Evolutionary conservation across 106 monocot species (phyloP).

Genomic region (Gastrodia elata): DNA sequence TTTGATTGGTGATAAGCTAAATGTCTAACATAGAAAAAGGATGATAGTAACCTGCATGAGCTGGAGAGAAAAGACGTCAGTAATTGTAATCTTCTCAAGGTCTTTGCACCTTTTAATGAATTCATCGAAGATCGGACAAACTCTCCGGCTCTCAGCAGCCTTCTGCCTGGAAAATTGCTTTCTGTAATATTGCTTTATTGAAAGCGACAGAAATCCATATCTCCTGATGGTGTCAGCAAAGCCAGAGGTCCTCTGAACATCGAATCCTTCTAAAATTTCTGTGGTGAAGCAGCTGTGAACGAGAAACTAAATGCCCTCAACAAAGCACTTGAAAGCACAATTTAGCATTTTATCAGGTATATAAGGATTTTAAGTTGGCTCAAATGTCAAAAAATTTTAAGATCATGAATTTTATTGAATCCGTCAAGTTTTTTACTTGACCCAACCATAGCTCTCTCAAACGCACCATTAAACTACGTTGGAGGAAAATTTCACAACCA

Average conservation of each 20-base stretch:
- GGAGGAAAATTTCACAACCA: too few species aligned
- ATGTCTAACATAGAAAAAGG: not conserved
- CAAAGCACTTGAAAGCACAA: too few species aligned
- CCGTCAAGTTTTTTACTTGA: too few species aligned
- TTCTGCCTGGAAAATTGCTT: constrained; percentile 22
- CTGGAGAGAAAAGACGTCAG: constrained; percentile 86
- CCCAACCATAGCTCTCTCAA: too few species aligned
- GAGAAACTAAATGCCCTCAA: constrained; percentile 2
- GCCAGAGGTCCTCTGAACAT: constrained; percentile 80
- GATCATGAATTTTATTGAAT: too few species aligned
- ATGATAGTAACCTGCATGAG: constrained; percentile 78
- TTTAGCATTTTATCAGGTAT: too few species aligned
- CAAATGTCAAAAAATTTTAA: too few species aligned
- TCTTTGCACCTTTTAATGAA: constrained; percentile 75
- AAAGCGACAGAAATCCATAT: constrained; percentile 76
- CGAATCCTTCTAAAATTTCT: constrained; percentile 96
- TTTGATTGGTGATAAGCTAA: not conserved
- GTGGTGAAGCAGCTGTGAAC: constrained; percentile 88
- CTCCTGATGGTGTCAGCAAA: constrained; percentile 70
- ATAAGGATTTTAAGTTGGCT: too few species aligned
- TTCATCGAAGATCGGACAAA: constrained; percentile 55
- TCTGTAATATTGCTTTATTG: constrained; percentile 63
- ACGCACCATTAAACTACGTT: too few species aligned
- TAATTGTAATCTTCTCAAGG: constrained; percentile 69
- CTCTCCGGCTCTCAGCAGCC: constrained; percentile 3